A percentile compares a stretch with the other conserved stretches of the same genome.
Conservation (phyloP, 768 basidiomycete genomes). For the Pleurotus pulmonarius region DNA sequence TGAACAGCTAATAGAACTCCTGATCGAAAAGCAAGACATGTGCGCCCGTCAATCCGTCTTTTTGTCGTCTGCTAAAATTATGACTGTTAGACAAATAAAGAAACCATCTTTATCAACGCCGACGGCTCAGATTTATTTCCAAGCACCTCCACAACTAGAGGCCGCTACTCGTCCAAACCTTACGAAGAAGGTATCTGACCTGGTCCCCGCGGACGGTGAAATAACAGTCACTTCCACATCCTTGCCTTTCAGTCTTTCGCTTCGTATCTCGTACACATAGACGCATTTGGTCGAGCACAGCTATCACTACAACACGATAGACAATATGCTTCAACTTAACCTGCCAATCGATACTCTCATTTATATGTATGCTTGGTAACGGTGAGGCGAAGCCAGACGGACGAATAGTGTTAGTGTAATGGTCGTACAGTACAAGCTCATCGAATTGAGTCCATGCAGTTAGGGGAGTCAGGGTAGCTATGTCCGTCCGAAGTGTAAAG, state of each 20-base stretch:
- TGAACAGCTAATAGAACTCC: constrained; percentile 82
- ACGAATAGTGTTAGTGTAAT: not conserved
- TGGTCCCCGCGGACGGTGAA: constrained; percentile 74
- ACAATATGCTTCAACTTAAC: no score
- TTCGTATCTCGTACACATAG: constrained; percentile 55
- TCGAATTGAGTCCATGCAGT: not conserved
- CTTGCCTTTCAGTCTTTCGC: constrained; percentile 81
- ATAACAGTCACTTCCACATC: constrained; percentile 85
- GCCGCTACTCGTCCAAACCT: constrained; percentile 88
- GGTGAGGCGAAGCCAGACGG: no score
- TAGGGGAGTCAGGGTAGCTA: not conserved
- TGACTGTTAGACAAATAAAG: constrained; percentile 79
- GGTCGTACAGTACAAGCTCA: not conserved
- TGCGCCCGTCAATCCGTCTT: constrained; percentile 32
- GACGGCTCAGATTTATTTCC: constrained; percentile 81
- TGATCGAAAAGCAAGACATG: constrained; percentile 90
- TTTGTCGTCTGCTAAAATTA: not conserved
- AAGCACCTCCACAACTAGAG: constrained; percentile 91
- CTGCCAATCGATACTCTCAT: not conserved
- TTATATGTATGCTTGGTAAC: not conserved
- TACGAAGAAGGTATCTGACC: constrained; percentile 78
- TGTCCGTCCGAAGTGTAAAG: not conserved
- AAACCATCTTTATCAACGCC: constrained; percentile 86
- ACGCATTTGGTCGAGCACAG: not conserved
- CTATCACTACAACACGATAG: not conserved